Evolutionary conservation across 2,329 filamentous ascomycete species (phyloP).

Genomic region (Fusarium sarcochroum): DNA sequence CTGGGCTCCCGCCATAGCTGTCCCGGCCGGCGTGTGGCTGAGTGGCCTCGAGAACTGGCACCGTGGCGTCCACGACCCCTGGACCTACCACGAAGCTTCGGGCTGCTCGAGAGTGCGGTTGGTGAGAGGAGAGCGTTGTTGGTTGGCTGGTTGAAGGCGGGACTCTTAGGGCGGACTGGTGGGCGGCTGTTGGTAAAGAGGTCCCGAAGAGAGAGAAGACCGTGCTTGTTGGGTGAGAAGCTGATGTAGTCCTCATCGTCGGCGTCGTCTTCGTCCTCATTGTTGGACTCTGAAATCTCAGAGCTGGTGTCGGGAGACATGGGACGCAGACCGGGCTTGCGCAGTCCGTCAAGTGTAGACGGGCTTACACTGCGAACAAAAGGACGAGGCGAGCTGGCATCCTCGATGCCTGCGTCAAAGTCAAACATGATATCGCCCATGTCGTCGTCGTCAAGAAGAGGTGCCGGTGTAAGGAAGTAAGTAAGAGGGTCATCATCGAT

Average conservation of each 20-base stretch:
- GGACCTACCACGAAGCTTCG: conserved; percentile 50
- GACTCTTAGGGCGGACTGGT: conserved; percentile 51
- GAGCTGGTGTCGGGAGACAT: conserved; percentile 47
- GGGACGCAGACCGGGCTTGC: conserved; percentile 55
- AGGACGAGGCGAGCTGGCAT: conserved; percentile 60
- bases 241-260: conserved; percentile 67
- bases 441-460: conserved; percentile 58
- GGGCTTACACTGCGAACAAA: conserved; percentile 70
- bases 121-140: conserved; percentile 49
- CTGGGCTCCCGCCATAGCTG: conserved; percentile 70
- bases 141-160: conserved; percentile 50
- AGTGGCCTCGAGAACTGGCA: conserved; percentile 46
- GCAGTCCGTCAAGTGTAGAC: conserved; percentile 67
- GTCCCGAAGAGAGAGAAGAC: conserved; percentile 60
- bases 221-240: conserved; percentile 58
- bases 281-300: conserved; percentile 61
- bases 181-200: conserved; percentile 56
- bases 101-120: conserved; percentile 46
- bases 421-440: conserved; percentile 63
- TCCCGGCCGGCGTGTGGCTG: conserved; percentile 55
- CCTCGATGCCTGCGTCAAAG: conserved; percentile 71
- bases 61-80: conserved; percentile 50
- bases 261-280: conserved; percentile 64
- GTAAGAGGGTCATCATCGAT: conserved; percentile 68
- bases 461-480: conserved; percentile 68